phyloP scores from a whole-genome alignment of 2,329 filamentous ascomycete species.

The Botrytis sinoallii region DNA sequence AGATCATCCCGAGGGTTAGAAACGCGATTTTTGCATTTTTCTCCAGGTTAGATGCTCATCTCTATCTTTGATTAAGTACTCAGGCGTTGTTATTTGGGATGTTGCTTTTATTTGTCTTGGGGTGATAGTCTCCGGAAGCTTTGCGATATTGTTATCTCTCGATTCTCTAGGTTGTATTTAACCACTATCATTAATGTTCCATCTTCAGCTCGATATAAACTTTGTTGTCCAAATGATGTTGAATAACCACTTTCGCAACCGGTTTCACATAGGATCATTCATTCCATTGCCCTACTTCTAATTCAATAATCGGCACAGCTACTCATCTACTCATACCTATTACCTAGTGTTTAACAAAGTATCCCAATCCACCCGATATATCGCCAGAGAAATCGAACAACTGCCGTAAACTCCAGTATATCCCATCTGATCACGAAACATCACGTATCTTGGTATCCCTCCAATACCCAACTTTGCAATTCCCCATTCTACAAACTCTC shows the following conservation, averaged over 20 bases:
- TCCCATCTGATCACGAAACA: background rate
- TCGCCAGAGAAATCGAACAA: background rate
- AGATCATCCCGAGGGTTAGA: too few relatives aligned
- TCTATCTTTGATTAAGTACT: too few relatives aligned
- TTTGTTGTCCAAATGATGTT: background rate
- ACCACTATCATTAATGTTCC: background rate
- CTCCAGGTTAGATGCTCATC: too few relatives aligned
- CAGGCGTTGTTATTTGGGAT: fast-evolving
- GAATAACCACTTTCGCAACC: fast-evolving
- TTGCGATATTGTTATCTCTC: background rate
- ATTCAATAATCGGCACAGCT: background rate
- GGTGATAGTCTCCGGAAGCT: fast-evolving
- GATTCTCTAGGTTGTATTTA: background rate
- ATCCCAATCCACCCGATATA: background rate
- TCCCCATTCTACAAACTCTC: too few relatives aligned
- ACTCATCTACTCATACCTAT: background rate
- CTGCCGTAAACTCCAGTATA: background rate
- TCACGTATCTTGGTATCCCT: fast-evolving
- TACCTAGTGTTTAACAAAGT: background rate
- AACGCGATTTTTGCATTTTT: background rate
- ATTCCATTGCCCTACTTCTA: background rate
- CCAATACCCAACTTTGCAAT: background rate
- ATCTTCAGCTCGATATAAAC: background rate
- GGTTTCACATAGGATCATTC: too few relatives aligned
- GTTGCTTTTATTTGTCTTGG: background rate